Evolutionary conservation across 2,329 filamentous ascomycete genomes (phyloP).

Genomic region (Ascochyta viciae-villosae): DNA sequence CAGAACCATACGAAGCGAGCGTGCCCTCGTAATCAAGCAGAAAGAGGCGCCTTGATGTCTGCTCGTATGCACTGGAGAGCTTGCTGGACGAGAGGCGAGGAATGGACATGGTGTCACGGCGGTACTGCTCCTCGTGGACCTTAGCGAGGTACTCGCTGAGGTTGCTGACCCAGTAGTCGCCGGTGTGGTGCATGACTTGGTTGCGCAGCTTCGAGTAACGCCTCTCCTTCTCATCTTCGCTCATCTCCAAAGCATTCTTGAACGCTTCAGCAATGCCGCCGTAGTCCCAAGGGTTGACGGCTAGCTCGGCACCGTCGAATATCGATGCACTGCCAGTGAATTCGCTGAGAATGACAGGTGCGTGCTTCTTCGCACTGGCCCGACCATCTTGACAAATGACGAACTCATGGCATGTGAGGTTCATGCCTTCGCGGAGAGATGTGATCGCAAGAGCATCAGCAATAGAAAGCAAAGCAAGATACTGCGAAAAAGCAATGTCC

Average conservation of each 20-base stretch:
- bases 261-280: slow-evolving; percentile 86
- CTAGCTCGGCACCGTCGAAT: slow-evolving; percentile 79
- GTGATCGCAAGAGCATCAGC: slow-evolving; percentile 95
- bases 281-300: slow-evolving; percentile 97
- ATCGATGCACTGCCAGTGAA: slow-evolving; percentile 92
- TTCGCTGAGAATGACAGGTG: slow-evolving; percentile 89
- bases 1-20: slow-evolving; percentile 83
- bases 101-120: slow-evolving; percentile 83
- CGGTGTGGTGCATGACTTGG: slow-evolving; percentile 81
- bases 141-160: slow-evolving; percentile 74
- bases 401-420: slow-evolving; percentile 92
- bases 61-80: slow-evolving; percentile 70
- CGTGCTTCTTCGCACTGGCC: slow-evolving; percentile 75
- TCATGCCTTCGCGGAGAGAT: slow-evolving; percentile 96
- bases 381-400: slow-evolving; percentile 90
- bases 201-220: slow-evolving; percentile 78
- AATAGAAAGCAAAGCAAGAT: slow-evolving; percentile 87
- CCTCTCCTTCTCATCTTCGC: slow-evolving; percentile 71
- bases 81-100: slow-evolving; percentile 77
- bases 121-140: slow-evolving; percentile 83
- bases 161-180: slow-evolving; percentile 82
- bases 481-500: slow-evolving; percentile 91
- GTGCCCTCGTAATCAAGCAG: slow-evolving; percentile 95
- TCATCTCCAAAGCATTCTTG: slow-evolving; percentile 82
- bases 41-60: slow-evolving; percentile 75